Evolutionary conservation across 1,284 basidiomycete genomes (phyloP).

Genomic region (Ceratobasidium sp.): DNA sequence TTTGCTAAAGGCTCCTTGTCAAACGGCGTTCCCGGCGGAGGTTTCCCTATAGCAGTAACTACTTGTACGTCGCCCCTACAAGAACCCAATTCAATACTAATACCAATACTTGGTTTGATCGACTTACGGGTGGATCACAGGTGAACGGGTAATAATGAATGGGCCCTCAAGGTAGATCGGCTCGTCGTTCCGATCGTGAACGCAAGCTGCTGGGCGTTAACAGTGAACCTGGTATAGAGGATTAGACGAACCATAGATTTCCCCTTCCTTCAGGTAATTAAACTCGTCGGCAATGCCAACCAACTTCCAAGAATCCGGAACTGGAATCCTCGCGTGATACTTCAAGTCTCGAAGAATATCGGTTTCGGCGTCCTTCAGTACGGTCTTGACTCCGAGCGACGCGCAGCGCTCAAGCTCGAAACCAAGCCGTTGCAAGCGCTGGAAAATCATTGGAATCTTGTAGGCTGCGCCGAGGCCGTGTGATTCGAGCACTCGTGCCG

Average conservation of each 20-base stretch:
- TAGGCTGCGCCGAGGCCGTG: slow-evolving; percentile 55
- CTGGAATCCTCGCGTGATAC: slow-evolving; percentile 22
- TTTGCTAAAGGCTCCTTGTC: slow-evolving; percentile 58
- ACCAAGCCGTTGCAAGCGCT: slow-evolving; percentile 47
- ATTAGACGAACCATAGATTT: slow-evolving; percentile 64
- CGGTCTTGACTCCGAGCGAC: slow-evolving; percentile 46
- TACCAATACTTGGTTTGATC: background rate
- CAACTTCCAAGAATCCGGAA: slow-evolving; percentile 39
- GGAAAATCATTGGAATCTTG: slow-evolving; percentile 52
- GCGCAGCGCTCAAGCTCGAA: slow-evolving; percentile 43
- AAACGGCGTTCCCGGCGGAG: slow-evolving; percentile 46
- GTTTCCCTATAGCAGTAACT: slow-evolving; percentile 72
- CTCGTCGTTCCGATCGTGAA: slow-evolving; percentile 58
- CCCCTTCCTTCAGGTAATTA: slow-evolving; percentile 61
- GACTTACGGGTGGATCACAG: slow-evolving; percentile 68
- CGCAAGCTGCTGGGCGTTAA: slow-evolving; percentile 54
- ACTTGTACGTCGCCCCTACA: slow-evolving; percentile 60
- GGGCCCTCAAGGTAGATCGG: slow-evolving; percentile 62
- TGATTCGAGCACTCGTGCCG: slow-evolving; percentile 57
- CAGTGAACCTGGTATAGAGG: background rate
- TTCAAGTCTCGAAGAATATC: slow-evolving; percentile 32
- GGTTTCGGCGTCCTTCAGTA: slow-evolving; percentile 45
- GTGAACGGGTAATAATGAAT: slow-evolving; percentile 68
- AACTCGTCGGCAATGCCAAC: slow-evolving; percentile 68
- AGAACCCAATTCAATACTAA: slow-evolving; percentile 12